Evolutionary conservation across 2,329 filamentous ascomycete species (phyloP).

Genomic region (Arthrobotrys iridis): DNA sequence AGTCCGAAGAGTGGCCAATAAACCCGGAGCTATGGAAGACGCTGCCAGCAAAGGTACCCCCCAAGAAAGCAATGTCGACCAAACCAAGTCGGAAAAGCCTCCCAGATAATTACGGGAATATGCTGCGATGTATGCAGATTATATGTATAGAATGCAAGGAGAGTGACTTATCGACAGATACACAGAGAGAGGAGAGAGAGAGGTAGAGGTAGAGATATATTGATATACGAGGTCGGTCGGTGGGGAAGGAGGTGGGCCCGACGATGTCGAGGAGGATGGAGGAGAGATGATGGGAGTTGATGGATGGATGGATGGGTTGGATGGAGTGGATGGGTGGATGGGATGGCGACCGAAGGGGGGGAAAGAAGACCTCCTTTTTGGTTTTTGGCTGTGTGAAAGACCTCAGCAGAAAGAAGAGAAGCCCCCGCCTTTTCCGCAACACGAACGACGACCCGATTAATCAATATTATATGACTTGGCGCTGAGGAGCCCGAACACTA

Average conservation of each 20-base stretch:
- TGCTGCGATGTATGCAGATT: neutral
- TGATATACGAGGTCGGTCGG: neutral
- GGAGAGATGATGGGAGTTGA: constrained; percentile 28
- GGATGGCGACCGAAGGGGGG: constrained; percentile 3
- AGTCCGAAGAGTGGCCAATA: constrained; percentile 43
- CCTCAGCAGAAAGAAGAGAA: neutral
- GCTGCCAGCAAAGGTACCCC: constrained; percentile 28
- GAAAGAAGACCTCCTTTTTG: constrained; percentile 47
- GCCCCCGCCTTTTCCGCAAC: constrained; percentile 33
- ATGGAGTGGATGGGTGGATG: constrained; percentile 21
- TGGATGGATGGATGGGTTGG: neutral
- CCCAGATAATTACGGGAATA: constrained; percentile 26
- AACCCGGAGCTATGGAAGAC: constrained; percentile 50
- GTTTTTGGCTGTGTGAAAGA: constrained; percentile 15
- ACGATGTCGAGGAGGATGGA: constrained; percentile 17
- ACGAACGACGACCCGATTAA: constrained; percentile 4
- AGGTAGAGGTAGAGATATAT: neutral
- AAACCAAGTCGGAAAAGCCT: constrained; percentile 42
- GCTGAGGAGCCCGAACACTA: neutral
- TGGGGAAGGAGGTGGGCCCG: constrained; percentile 3
- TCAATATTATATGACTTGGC: neutral
- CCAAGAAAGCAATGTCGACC: constrained; percentile 41
- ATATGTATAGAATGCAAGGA: constrained; percentile 7
- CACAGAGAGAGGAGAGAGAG: neutral
- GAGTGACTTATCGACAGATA: neutral